Conservation (phyloP, 805 yeast genomes). For the Pichia gijzeniarum region DNA sequence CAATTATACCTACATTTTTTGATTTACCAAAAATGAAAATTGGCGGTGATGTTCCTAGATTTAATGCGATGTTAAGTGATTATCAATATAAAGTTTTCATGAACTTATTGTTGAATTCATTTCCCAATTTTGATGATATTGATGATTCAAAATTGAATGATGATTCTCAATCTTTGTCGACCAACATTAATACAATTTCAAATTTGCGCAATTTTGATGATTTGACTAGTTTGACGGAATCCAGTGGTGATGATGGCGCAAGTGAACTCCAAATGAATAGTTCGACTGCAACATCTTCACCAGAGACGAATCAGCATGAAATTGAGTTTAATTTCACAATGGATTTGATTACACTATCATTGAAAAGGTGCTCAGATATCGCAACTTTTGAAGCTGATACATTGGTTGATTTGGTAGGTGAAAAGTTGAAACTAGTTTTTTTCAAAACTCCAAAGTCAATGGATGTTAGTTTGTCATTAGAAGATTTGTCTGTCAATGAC, state of each 20-base stretch:
- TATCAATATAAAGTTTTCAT: constrained; percentile 84
- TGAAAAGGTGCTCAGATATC: constrained; percentile 63
- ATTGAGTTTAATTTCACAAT: constrained; percentile 73
- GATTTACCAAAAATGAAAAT: constrained; percentile 67
- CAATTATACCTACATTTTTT: constrained; percentile 76
- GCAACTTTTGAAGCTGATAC: constrained; percentile 55
- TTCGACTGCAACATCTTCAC: neutral
- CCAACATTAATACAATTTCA: neutral
- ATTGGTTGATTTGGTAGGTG: constrained; percentile 68
- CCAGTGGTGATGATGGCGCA: neutral
- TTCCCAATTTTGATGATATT: constrained; percentile 41
- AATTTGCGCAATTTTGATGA: neutral
- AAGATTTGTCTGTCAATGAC: constrained; percentile 68
- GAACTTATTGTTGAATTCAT: constrained; percentile 62
- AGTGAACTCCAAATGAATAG: neutral
- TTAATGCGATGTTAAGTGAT: constrained; percentile 72
- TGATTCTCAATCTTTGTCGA: neutral
- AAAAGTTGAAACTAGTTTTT: constrained; percentile 53
- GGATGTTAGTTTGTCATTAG: constrained; percentile 57
- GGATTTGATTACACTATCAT: constrained; percentile 51
- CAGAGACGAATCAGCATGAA: constrained; percentile 41
- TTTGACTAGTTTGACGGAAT: neutral
- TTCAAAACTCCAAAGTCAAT: constrained; percentile 53
- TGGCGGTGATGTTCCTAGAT: constrained; percentile 69
- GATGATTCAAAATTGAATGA: neutral